A percentile compares a stretch with the other conserved stretches of the same genome.
phyloP scores from a whole-genome alignment of 345 rosid species.

The Salix dunnii region DNA sequence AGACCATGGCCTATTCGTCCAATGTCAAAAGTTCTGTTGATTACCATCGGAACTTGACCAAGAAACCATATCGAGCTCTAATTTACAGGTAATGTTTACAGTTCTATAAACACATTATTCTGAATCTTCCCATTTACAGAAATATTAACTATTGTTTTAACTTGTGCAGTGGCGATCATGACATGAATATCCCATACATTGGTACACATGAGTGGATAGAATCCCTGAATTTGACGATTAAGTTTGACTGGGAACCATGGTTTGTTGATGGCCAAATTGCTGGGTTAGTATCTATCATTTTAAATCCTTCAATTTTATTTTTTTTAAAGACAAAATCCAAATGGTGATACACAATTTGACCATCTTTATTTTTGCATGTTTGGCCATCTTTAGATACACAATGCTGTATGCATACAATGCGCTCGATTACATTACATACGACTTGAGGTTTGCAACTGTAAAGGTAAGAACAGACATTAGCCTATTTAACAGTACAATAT shows the following conservation, averaged over 20 bases:
- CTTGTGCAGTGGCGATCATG: constrained; percentile 36
- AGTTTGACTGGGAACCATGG: constrained; percentile 37
- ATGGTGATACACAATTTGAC: too few species aligned
- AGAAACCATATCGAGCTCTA: constrained; percentile 26
- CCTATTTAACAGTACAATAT: too few species aligned
- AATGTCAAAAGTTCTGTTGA: constrained; percentile 8
- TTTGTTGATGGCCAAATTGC: constrained; percentile 38
- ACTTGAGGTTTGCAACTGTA: constrained; percentile 23
- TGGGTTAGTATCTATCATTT: constrained; percentile 18
- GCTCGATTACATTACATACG: not conserved
- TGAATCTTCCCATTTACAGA: not conserved
- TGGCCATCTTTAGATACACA: constrained; percentile 3
- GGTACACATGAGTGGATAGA: constrained; percentile 33
- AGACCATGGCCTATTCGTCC: constrained; percentile 8
- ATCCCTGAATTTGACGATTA: constrained; percentile 21
- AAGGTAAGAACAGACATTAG: constrained; percentile 18
- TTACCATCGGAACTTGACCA: constrained; percentile 27
- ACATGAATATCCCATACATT: constrained; percentile 26
- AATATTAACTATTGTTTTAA: not conserved
- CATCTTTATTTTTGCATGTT: too few species aligned
- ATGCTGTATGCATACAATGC: not conserved
- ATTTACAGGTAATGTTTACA: constrained; percentile 23
- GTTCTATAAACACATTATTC: not conserved
- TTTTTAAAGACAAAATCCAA: too few species aligned
- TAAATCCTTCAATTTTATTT: not conserved